A percentile compares a stretch with the other conserved stretches of the same genome.
These are phyloP conservation scores for Mikania micrantha DNA, from an alignment of 129 eudicot genomes.

Conservation along the genomic window DNA sequence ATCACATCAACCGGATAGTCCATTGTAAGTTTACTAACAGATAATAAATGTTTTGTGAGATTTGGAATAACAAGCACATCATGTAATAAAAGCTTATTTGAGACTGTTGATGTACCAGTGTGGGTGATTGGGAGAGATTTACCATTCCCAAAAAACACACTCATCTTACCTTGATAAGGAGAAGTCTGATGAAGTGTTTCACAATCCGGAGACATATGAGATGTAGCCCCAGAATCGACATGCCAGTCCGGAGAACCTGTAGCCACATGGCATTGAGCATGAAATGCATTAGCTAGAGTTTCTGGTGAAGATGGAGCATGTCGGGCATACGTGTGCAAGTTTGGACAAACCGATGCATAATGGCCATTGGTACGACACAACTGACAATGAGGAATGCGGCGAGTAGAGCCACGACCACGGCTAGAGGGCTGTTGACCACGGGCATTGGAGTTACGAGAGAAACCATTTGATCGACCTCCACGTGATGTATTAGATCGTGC, in stretches of 20 bases:
- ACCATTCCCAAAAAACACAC: not conserved
- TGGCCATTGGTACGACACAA: too few relatives aligned
- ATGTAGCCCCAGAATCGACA: not conserved
- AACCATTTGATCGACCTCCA: too few relatives aligned
- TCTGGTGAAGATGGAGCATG: not conserved
- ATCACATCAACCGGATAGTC: too few relatives aligned
- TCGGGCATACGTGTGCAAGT: not conserved
- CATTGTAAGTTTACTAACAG: too few relatives aligned
- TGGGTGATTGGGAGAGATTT: not conserved
- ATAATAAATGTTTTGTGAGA: too few relatives aligned
- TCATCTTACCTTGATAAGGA: not conserved
- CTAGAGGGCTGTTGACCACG: not conserved
- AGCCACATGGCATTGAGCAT: not conserved
- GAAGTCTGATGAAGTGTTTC: not conserved
- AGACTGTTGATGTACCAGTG: not conserved
- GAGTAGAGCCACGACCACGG: not conserved
- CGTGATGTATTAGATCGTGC: too few relatives aligned
- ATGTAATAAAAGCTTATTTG: too few relatives aligned
- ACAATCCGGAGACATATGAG: not conserved
- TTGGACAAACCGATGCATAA: not conserved
- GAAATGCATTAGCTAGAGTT: not conserved
- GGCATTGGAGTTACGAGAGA: not conserved
- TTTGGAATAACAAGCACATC: too few relatives aligned
- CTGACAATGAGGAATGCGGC: not conserved
- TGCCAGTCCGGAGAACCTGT: not conserved